Conservation (phyloP, 2,329 filamentous ascomycete genomes). For the Setomelanomma holmii region DNA sequence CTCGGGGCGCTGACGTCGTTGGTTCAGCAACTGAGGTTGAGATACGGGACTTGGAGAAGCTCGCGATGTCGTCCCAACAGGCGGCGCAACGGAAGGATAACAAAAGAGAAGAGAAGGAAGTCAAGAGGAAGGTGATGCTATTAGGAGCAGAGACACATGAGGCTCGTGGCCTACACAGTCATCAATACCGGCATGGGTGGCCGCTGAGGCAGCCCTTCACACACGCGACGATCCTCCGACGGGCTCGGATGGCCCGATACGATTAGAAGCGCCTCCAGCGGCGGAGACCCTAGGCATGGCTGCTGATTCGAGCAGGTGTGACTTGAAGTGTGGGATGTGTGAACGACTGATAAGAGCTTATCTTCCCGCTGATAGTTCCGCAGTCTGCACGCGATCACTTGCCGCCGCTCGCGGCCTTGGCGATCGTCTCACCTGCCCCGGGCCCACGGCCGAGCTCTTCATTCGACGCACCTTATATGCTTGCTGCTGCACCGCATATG, state of each 20-base stretch:
- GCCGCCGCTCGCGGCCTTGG: conserved; percentile 35
- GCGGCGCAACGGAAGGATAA: background rate
- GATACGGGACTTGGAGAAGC: background rate
- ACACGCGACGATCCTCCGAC: conserved; percentile 27
- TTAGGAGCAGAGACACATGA: conserved; percentile 4
- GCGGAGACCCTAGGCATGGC: conserved; percentile 23
- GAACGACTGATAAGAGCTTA: conserved; percentile 26
- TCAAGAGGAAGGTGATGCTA: conserved; percentile 6
- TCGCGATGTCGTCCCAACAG: no score
- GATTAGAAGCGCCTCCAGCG: conserved; percentile 17
- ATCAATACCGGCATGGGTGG: conserved; percentile 21
- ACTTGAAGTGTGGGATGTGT: conserved; percentile 22
- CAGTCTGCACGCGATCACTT: conserved; percentile 16
- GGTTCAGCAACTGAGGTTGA: conserved; percentile 2
- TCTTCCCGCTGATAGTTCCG: conserved; percentile 10
- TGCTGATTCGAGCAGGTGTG: conserved; percentile 20
- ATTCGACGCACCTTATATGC: background rate
- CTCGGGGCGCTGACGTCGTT: conserved; percentile 19
- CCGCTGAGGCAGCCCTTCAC: background rate
- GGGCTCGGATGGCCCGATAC: conserved; percentile 36
- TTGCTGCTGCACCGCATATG: conserved; percentile 1
- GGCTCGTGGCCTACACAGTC: conserved; percentile 19
- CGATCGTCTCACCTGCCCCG: conserved; percentile 5
- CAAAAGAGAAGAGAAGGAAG: conserved; percentile 6
- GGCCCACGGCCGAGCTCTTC: background rate